Base-by-base conservation (phyloP, 306 rosid species). In the Hippophae gyantsensis region DNA sequence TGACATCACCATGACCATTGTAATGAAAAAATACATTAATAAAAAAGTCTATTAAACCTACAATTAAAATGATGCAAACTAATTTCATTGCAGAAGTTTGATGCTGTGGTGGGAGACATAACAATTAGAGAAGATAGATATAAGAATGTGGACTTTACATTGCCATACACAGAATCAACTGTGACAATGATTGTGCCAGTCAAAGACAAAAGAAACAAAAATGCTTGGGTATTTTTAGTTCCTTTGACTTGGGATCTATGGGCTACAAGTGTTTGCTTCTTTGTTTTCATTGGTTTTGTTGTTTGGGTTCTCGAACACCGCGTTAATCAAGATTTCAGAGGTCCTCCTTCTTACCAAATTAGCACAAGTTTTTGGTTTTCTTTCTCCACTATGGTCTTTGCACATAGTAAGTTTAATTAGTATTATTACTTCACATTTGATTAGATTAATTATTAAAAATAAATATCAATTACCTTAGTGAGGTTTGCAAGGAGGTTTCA, bases 291-390 rank as follows among this genome's bases (percentile, higher is more conserved):
- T 13, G 90, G 86, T 49, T 79, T 84, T 56, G 84, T 78, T 7
- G 80, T 87, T 8, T 84, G 90, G 86, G 63, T 71, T 48, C 80
- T 84, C 27, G 89, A 86, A 68, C 90, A 87, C 61, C 58, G 79
- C 48, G 67, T 84, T 45, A 87, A 84, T 52, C 57, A 72, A 0
- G 66, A 71, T 32, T 87, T 87, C 14, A 73, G 86, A 0, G 95
- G 95, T 2, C 78, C 86, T 46, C 78, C 56, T 7, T 71, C 63
- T 0, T 73, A 84, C 63, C 83, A 87, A 26, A 61, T 81, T 25
- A 84, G 89, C 56, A 84, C 92, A 3, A 72, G 81, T 69, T 65
- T 87, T 11, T 79, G 89, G 89, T 87, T 79, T 56, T 72, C 89
- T 10, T 87, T 87, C 77, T 84, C 90, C 1, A 75, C 73, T 55